phyloP scores from a whole-genome alignment of 352 stramenopile genomes.

The Globisporangium splendens region DNA sequence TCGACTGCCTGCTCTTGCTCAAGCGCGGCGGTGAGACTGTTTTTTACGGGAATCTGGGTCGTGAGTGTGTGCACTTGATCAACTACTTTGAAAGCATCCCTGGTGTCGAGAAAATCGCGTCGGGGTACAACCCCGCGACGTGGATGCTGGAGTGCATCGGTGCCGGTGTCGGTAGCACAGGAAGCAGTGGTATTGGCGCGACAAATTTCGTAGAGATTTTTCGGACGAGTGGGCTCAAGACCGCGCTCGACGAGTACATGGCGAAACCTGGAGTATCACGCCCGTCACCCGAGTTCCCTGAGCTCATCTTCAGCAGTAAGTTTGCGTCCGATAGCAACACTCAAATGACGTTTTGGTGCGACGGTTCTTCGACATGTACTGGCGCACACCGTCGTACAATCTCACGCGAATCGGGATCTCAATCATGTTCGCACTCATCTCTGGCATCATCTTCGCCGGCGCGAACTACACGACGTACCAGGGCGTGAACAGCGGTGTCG shows the following conservation, averaged over 20 bases:
- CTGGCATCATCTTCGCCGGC: slow-evolving; percentile 50
- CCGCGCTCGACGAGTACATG: slow-evolving; percentile 10
- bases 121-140: slow-evolving; percentile 36
- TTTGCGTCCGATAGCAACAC: slow-evolving; percentile 8
- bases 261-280: slow-evolving; percentile 3
- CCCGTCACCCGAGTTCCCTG: slow-evolving; percentile 6
- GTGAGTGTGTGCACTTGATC: slow-evolving; percentile 16
- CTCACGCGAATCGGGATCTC: slow-evolving; percentile 45
- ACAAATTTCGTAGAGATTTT: slow-evolving; percentile 11
- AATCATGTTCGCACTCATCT: slow-evolving; percentile 53
- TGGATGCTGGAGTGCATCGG: slow-evolving; percentile 77
- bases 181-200: neutral
- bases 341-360: slow-evolving; percentile 9
- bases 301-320: slow-evolving; percentile 17
- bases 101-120: slow-evolving; percentile 13
- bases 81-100: slow-evolving; percentile 25
- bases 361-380: slow-evolving; percentile 19
- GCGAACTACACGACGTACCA: slow-evolving; percentile 36
- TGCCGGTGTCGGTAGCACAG: slow-evolving; percentile 19
- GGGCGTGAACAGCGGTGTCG: slow-evolving; percentile 28
- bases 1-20: slow-evolving; percentile 68
- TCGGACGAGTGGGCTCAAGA: slow-evolving; percentile 8
- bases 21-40: slow-evolving; percentile 22
- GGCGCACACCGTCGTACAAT: slow-evolving; percentile 56
- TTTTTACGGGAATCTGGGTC: slow-evolving; percentile 21